These are phyloP conservation scores for Trypanosoma rangeli DNA, from an alignment of 208 protist species.

Conservation along the genomic window DNA sequence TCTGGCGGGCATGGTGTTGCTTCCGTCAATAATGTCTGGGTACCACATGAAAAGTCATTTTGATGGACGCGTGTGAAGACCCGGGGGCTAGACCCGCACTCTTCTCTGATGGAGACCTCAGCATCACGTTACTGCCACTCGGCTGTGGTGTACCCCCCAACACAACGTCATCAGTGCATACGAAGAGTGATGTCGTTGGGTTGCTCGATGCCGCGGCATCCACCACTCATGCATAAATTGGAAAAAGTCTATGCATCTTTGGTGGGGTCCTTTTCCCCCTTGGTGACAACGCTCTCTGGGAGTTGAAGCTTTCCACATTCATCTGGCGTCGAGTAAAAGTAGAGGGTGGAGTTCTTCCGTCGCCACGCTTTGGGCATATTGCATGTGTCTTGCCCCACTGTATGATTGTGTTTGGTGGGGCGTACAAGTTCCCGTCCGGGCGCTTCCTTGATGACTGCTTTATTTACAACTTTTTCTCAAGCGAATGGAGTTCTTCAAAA, in stretches of 20 bases:
- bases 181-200: background rate
- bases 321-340: conserved; percentile 17
- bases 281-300: conserved; percentile 15
- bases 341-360: conserved; percentile 16
- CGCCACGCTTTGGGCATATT: conserved; percentile 57
- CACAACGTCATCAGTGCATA: background rate
- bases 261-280: conserved; percentile 7
- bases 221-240: background rate
- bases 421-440: conserved; percentile 4
- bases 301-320: conserved; percentile 18
- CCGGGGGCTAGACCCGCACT: background rate
- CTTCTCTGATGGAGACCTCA: conserved; percentile 5
- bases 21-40: conserved; percentile 24
- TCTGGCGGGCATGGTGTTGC: conserved; percentile 15
- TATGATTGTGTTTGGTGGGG: conserved; percentile 21
- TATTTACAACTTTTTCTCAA: conserved; percentile 4
- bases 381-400: conserved; percentile 11
- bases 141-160: conserved; percentile 16
- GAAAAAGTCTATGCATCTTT: conserved; percentile 17
- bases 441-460: conserved; percentile 8
- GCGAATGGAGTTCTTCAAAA: conserved; percentile 2
- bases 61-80: conserved; percentile 5
- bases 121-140: conserved; percentile 20
- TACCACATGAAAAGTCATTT: conserved; percentile 20
- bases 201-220: background rate